Evolutionary conservation across 2,329 filamentous ascomycete species (phyloP).

Genomic region (Dendrostoma leiphaemia): DNA sequence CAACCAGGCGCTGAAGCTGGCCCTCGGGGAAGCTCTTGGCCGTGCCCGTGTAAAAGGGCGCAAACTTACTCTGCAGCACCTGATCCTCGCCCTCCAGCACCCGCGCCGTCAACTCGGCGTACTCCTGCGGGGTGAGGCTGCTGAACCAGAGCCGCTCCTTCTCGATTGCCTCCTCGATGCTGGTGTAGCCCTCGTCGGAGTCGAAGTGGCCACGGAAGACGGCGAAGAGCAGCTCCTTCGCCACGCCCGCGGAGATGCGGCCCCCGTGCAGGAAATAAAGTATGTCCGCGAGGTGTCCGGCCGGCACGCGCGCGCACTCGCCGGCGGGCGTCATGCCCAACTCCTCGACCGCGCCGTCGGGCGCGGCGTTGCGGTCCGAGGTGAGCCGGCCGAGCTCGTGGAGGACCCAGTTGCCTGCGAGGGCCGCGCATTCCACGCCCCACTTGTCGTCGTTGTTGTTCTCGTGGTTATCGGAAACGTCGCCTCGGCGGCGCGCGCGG

Average conservation of each 20-base stretch:
- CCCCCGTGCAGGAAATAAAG: slow-evolving; percentile 45
- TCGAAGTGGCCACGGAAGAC: slow-evolving; percentile 46
- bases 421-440: slow-evolving; percentile 37
- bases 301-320: slow-evolving; percentile 45
- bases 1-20: slow-evolving; percentile 60
- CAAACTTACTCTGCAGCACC: slow-evolving; percentile 43
- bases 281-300: slow-evolving; percentile 47
- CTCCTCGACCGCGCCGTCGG: slow-evolving; percentile 12
- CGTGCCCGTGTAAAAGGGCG: slow-evolving; percentile 25
- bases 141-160: slow-evolving; percentile 52
- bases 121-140: slow-evolving; percentile 47
- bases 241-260: slow-evolving; percentile 54
- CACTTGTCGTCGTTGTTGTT: neutral
- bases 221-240: slow-evolving; percentile 56
- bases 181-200: slow-evolving; percentile 27
- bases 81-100: slow-evolving; percentile 46
- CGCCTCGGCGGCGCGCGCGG: slow-evolving; percentile 28
- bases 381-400: slow-evolving; percentile 73
- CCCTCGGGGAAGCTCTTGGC: slow-evolving; percentile 48
- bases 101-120: slow-evolving; percentile 42
- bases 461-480: too few relatives aligned
- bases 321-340: slow-evolving; percentile 40
- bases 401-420: slow-evolving; percentile 66
- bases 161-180: slow-evolving; percentile 45
- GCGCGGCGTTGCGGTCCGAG: slow-evolving; percentile 38